Conservation (phyloP, 495 filamentous ascomycete genomes). For the Talaromyces liani region DNA sequence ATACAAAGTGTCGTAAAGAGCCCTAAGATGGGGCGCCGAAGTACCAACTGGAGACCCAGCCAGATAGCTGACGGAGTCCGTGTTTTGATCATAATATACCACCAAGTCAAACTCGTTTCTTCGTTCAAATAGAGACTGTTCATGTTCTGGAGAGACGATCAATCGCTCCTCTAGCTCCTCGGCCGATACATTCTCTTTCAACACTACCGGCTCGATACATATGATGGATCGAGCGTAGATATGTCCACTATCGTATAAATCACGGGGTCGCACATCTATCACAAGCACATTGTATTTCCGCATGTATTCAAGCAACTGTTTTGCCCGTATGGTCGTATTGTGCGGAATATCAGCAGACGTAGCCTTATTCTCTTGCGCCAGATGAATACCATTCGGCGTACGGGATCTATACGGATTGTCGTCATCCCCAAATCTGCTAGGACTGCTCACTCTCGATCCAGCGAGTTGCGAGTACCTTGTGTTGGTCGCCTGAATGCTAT, state of each 20-base stretch:
- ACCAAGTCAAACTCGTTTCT: slow-evolving; percentile 78
- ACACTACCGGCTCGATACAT: slow-evolving; percentile 80
- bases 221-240: slow-evolving; percentile 74
- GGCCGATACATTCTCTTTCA: slow-evolving; percentile 72
- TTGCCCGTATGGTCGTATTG: slow-evolving; percentile 55
- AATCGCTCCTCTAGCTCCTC: slow-evolving; percentile 77
- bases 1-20: slow-evolving; percentile 69
- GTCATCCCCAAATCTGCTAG: slow-evolving; percentile 25
- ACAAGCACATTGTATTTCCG: slow-evolving; percentile 59
- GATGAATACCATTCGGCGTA: slow-evolving; percentile 35
- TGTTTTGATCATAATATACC: slow-evolving; percentile 80
- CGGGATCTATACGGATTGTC: slow-evolving; percentile 37
- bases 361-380: slow-evolving; percentile 23
- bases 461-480: slow-evolving; percentile 32
- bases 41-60: slow-evolving; percentile 38
- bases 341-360: slow-evolving; percentile 48
- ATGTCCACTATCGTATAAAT: slow-evolving; percentile 81
- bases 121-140: slow-evolving; percentile 65
- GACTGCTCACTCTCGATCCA: slow-evolving; percentile 30
- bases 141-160: slow-evolving; percentile 66
- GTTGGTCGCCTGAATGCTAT: slow-evolving; percentile 29
- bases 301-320: slow-evolving; percentile 60
- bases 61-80: slow-evolving; percentile 45
- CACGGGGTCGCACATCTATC: slow-evolving; percentile 78
- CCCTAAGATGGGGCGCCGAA: slow-evolving; percentile 53